Percentiles rank a stretch among this genome's conserved stretches.
Evolutionary conservation across 306 rosid genomes (phyloP).

Genomic region (Mucuna pruriens): DNA sequence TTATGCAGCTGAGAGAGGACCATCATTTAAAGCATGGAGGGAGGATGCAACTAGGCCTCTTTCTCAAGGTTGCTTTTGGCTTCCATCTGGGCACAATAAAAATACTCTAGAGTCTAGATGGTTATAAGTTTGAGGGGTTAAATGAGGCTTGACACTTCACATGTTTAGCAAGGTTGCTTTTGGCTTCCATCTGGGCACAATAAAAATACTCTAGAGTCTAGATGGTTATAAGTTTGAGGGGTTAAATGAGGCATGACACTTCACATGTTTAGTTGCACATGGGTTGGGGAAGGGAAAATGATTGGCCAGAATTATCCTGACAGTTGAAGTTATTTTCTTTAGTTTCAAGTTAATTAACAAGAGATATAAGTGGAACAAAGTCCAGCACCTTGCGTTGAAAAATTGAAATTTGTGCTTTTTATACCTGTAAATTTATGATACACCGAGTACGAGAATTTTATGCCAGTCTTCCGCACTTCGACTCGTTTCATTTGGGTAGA

Average conservation of each 20-base stretch:
- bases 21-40: slow-evolving; percentile 99
- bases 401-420: slow-evolving; percentile 3
- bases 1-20: slow-evolving; percentile 86
- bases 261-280: slow-evolving; percentile 11
- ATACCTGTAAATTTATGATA: not conserved
- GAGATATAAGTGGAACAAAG: not conserved
- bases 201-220: too few species aligned
- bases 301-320: slow-evolving; percentile 11
- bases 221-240: slow-evolving; percentile 4
- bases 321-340: slow-evolving; percentile 10
- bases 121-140: slow-evolving; percentile 10
- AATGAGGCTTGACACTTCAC: slow-evolving; percentile 8
- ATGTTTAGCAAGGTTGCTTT: too few species aligned
- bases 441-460: slow-evolving; percentile 7
- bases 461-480: not conserved
- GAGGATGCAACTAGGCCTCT: slow-evolving; percentile 96
- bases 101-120: not conserved
- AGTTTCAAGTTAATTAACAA: slow-evolving; percentile 7
- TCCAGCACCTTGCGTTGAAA: not conserved
- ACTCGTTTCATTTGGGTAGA: slow-evolving; percentile 18
- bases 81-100: slow-evolving; percentile 21
- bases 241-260: slow-evolving; percentile 27
- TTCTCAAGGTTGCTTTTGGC: slow-evolving; percentile 76
- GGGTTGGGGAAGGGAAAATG: slow-evolving; percentile 22
- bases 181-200: too few species aligned